phyloP scores from a whole-genome alignment of 1,284 basidiomycete species.

The Somion occarium region DNA sequence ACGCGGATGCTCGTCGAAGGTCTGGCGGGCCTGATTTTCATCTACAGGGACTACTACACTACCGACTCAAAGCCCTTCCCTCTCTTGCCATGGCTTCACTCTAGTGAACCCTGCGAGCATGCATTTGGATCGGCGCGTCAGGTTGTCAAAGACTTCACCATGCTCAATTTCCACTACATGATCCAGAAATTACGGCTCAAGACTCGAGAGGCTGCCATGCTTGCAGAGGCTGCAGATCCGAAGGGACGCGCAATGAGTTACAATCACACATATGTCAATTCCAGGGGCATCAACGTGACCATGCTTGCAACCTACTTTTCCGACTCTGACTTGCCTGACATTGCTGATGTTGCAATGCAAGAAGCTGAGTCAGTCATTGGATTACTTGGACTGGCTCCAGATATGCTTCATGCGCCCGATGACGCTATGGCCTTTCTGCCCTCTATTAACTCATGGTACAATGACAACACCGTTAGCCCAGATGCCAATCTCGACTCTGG shows the following conservation, averaged over 20 bases:
- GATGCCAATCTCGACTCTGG: neutral
- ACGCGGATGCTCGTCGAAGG: constrained; percentile 26
- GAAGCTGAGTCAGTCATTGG: constrained; percentile 12
- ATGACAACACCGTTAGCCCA: neutral
- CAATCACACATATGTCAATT: constrained; percentile 15
- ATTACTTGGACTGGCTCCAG: constrained; percentile 10
- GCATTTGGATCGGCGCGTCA: constrained; percentile 29
- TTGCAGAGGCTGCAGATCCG: constrained; percentile 1
- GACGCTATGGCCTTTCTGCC: neutral
- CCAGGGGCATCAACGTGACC: constrained; percentile 7
- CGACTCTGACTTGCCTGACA: constrained; percentile 7
- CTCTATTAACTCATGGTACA: neutral
- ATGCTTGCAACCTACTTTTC: constrained; percentile 7
- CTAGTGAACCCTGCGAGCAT: constrained; percentile 33
- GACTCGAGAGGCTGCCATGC: constrained; percentile 6
- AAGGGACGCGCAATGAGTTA: constrained; percentile 17
- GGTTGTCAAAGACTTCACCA: constrained; percentile 32
- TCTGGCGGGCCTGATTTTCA: constrained; percentile 24
- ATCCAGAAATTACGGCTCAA: constrained; percentile 23
- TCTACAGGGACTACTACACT: constrained; percentile 30
- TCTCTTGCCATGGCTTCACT: constrained; percentile 30
- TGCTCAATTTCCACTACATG: constrained; percentile 30
- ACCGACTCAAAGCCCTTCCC: constrained; percentile 13
- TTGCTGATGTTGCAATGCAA: constrained; percentile 8
- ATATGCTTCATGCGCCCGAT: neutral